Conservation (phyloP, 2,329 filamentous ascomycete species). For the Aspergillus flavus region DNA sequence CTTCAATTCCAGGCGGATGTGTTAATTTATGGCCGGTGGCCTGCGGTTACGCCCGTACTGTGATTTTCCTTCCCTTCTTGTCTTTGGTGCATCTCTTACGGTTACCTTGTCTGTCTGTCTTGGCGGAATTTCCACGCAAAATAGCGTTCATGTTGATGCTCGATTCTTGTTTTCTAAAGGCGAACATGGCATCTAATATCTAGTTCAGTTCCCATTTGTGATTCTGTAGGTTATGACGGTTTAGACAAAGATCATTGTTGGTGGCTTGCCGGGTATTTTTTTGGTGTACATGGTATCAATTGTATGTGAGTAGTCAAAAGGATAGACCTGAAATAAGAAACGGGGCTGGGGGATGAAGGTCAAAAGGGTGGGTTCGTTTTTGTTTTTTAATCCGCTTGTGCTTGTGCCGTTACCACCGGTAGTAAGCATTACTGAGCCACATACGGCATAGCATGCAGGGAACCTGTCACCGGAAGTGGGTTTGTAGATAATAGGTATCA, state of each 20-base stretch:
- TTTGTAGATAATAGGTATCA: background rate
- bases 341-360: background rate
- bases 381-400: background rate
- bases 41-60: background rate
- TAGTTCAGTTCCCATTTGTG: background rate
- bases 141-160: constrained; percentile 1
- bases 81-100: constrained; percentile 1
- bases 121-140: constrained; percentile 1
- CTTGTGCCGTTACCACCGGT: background rate
- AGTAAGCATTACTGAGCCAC: background rate
- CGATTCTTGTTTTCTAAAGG: background rate
- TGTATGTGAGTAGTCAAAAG: background rate
- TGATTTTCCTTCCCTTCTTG: background rate
- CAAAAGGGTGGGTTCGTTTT: background rate
- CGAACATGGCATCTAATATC: background rate
- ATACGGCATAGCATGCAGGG: background rate
- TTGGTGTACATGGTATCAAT: background rate
- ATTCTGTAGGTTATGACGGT: background rate
- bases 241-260: background rate
- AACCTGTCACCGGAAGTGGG: background rate
- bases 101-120: constrained; percentile 5
- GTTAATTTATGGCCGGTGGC: background rate
- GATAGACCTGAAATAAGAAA: background rate
- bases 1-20: background rate
- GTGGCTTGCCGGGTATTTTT: background rate